Evolutionary conservation across 2,329 filamentous ascomycete species (phyloP).

Genomic region (Beauveria scarabaeidicola): DNA sequence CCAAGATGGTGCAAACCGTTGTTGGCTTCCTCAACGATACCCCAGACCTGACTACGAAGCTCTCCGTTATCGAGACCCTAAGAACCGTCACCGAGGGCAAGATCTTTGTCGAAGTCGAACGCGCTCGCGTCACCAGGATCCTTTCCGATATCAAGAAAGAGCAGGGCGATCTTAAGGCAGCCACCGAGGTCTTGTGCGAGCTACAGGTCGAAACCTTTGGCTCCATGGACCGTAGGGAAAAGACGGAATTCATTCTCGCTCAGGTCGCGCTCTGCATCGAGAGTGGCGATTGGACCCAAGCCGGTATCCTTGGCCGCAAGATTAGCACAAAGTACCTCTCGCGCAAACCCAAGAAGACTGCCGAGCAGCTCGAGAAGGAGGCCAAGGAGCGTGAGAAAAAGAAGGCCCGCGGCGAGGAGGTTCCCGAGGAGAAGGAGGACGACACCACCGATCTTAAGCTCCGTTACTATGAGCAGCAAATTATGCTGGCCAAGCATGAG

Average conservation of each 20-base stretch:
- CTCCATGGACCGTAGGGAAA: constrained; percentile 93
- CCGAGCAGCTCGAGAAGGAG: constrained; percentile 85
- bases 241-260: constrained; percentile 96
- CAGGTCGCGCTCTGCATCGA: constrained; percentile 94
- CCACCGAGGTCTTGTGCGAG: constrained; percentile 90
- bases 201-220: constrained; percentile 98
- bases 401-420: constrained; percentile 69
- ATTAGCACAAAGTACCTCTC: constrained; percentile 91
- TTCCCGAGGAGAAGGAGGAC: constrained; percentile 68
- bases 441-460: constrained; percentile 96
- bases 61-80: constrained; percentile 88
- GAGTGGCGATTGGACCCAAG: constrained; percentile 92
- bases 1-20: constrained; percentile 96
- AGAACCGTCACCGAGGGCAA: constrained; percentile 97
- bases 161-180: constrained; percentile 83
- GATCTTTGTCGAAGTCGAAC: constrained; percentile 99
- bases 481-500: constrained; percentile 90
- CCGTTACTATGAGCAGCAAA: constrained; percentile 94
- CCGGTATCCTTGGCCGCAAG: constrained; percentile 87
- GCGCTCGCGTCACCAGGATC: constrained; percentile 88
- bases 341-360: constrained; percentile 82
- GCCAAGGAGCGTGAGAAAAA: constrained; percentile 82
- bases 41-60: constrained; percentile 76
- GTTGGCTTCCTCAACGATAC: constrained; percentile 87
- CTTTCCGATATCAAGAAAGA: constrained; percentile 96